Evolutionary conservation across 192 early-diverging fungal genomes (phyloP), one percentile per base, ranked within the genome.

Genomic region (Podila horticola): DNA sequence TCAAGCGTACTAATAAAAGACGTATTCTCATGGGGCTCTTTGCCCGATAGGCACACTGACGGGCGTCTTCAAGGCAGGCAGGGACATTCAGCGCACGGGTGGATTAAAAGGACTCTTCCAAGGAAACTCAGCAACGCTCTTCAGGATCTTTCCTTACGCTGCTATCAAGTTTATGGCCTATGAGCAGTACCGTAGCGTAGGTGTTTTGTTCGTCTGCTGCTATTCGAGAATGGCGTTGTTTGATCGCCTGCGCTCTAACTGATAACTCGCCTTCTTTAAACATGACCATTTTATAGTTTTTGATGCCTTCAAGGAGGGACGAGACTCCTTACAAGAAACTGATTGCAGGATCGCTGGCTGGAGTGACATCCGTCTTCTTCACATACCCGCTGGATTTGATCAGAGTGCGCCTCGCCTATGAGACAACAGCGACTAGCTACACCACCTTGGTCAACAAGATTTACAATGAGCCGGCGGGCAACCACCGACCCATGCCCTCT

Each of bases 151-250:
- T 75, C 97, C 97, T 6, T 97, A 97, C 69, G 94, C 95, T 0
- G 94, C 95, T 15, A 93, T 99, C 81, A 97, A 97, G 84, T 99
- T 97, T 81, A 95, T 97, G 89, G 90, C 91, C 12, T 96, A 94
- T 79, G 97, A 99, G 86, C 96, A 99, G 83, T 92, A 90, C 64
- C 86, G 87, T 68, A 66, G 84, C 38, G 84, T 86, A 85, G 69
- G 84, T 36, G 34, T 30, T 17, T 12, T 57, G 4, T 19, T 73
- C 34, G 19, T 58, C n/a, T 29, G 28, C 8, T 33, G 24, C 29
- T 12, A 24, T 63, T 19, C 45, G 17, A 45, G 41, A 45, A 45
- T 45, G 15, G 0, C 2, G 41, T 45, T 45, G 41, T 45, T 45
- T 17, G 13, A 45, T 45, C 2, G 15, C 15, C 4, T 45, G 15